A percentile compares a stretch with the other conserved stretches of the same genome.
Conservation (phyloP, 306 rosid species). For the Herpetospermum pedunculosum region DNA sequence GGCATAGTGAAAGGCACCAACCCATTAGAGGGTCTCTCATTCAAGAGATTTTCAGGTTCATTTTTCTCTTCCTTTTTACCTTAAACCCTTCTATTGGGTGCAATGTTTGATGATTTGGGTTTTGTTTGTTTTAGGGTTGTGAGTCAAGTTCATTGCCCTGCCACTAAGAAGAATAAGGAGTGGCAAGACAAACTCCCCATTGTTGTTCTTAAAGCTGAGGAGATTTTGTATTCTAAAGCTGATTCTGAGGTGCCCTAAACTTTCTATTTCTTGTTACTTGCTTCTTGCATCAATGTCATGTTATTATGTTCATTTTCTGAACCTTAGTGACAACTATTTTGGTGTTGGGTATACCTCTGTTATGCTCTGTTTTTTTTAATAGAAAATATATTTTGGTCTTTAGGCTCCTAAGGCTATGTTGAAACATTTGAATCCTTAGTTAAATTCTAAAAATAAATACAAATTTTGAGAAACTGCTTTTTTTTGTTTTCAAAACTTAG, state of each 20-base stretch:
- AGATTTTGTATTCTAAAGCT: slow-evolving; percentile 75
- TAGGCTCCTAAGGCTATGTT: too few relatives aligned
- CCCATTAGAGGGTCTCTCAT: slow-evolving; percentile 77
- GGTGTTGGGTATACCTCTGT: neutral
- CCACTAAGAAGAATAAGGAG: slow-evolving; percentile 61
- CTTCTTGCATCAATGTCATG: neutral
- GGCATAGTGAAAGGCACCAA: slow-evolving; percentile 77
- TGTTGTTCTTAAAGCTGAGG: slow-evolving; percentile 68
- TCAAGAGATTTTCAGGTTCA: slow-evolving; percentile 72
- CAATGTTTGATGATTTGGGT: neutral
- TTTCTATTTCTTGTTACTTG: neutral
- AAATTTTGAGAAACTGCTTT: too few relatives aligned
- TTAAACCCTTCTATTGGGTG: neutral
- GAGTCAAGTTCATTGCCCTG: slow-evolving; percentile 39
- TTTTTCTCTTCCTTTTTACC: neutral
- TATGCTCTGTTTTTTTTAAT: neutral
- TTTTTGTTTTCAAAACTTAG: too few relatives aligned
- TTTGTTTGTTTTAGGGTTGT: slow-evolving; percentile 34
- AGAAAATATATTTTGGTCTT: neutral
- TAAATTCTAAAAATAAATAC: too few relatives aligned
- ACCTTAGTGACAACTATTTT: neutral
- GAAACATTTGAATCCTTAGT: too few relatives aligned
- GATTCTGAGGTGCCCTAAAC: slow-evolving; percentile 47
- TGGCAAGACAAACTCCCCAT: slow-evolving; percentile 78
- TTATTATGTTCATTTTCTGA: neutral